Conservation (phyloP, 768 basidiomycete species). For the Mycena haematopus region DNA sequence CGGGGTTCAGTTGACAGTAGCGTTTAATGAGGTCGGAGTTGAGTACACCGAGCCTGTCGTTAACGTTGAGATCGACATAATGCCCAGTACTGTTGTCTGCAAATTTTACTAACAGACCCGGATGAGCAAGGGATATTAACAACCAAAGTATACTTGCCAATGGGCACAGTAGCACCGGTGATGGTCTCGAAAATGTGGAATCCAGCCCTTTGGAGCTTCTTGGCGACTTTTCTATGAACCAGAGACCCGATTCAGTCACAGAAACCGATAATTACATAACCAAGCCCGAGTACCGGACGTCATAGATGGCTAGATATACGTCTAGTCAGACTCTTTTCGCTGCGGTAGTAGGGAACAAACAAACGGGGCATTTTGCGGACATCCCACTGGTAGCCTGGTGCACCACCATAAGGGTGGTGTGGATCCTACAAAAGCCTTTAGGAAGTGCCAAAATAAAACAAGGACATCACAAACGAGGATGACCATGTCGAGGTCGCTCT, state of each 20-base stretch:
- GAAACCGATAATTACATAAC: neutral
- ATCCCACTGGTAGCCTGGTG: constrained; percentile 12
- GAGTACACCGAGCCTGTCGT: constrained; percentile 60
- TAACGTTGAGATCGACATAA: constrained; percentile 65
- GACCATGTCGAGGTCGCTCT: constrained; percentile 34
- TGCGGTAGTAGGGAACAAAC: neutral
- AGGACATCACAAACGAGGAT: constrained; percentile 47
- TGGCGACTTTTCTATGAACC: constrained; percentile 40
- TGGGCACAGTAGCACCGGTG: constrained; percentile 48
- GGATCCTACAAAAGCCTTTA: constrained; percentile 33
- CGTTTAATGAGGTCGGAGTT: constrained; percentile 57
- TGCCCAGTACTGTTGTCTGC: constrained; percentile 48
- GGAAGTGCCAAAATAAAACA: neutral
- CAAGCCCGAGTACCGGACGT: constrained; percentile 31
- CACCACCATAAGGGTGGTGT: constrained; percentile 26
- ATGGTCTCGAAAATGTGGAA: constrained; percentile 42
- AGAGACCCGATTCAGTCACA: neutral
- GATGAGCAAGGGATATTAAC: neutral
- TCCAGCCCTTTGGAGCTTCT: constrained; percentile 37
- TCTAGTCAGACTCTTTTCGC: constrained; percentile 24
- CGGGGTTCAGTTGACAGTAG: constrained; percentile 56
- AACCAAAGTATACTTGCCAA: constrained; percentile 39
- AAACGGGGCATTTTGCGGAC: constrained; percentile 16
- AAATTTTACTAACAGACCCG: constrained; percentile 53
- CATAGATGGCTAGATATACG: constrained; percentile 38